Conservation (phyloP, 345 rosid genomes). For the Corymbia maculata region DNA sequence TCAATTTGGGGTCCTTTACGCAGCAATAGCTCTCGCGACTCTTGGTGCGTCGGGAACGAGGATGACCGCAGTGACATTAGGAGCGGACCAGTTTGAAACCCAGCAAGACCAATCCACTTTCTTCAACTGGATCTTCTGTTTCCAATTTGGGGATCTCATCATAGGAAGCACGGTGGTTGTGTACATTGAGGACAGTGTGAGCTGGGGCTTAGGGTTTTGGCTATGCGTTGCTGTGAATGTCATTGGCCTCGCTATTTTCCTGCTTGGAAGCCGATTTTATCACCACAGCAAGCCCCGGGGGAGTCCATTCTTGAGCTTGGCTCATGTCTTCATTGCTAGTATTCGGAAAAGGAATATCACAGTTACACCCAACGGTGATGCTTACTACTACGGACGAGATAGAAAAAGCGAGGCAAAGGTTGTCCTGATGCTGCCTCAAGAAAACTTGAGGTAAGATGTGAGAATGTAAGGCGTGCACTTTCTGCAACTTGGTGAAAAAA, state of each 20-base stretch:
- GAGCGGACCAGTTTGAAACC: conserved; percentile 31
- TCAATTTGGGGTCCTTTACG: conserved; percentile 25
- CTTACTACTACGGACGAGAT: conserved; percentile 10
- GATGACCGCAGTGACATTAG: conserved; percentile 20
- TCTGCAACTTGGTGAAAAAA: accelerated
- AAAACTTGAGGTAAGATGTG: conserved; percentile 15
- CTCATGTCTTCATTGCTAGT: conserved; percentile 25
- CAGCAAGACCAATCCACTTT: conserved; percentile 20
- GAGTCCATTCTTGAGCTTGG: conserved; percentile 29
- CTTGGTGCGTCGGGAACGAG: conserved; percentile 18
- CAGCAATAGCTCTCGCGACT: conserved; percentile 15
- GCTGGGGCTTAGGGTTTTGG: conserved; percentile 46
- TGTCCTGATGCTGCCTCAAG: not conserved
- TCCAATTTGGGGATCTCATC: conserved; percentile 1
- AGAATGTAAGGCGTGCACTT: not conserved
- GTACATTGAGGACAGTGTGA: conserved; percentile 27
- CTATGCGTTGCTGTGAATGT: conserved; percentile 14
- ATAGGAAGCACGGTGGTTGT: conserved; percentile 21
- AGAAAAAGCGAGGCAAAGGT: not conserved
- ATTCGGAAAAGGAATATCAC: conserved; percentile 19
- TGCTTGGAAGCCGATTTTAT: conserved; percentile 26
- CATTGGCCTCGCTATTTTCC: conserved; percentile 17
- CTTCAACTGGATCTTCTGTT: conserved; percentile 38
- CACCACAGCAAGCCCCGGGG: conserved; percentile 15
- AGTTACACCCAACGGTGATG: conserved; percentile 7